Base-by-base conservation (phyloP, 805 yeast genomes). In the Suhomyces xylopsoci region DNA sequence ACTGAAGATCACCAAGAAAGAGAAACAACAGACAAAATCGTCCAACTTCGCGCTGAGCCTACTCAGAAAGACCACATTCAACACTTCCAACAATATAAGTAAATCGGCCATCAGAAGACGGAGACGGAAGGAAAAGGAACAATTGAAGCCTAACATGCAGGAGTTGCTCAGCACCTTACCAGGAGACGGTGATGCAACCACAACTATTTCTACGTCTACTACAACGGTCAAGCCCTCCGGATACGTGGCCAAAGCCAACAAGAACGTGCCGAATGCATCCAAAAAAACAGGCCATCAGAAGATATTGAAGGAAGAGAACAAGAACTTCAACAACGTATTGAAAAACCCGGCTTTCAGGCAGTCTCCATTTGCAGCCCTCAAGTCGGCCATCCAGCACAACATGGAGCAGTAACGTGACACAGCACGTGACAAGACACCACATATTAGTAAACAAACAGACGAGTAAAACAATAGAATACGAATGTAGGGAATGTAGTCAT, bases 71-170 rank as follows among this genome's bases (percentile, higher is more conserved):
- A 64, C 60, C 19, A 64, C 72, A 12, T 62, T 66, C 53, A 70
- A 69, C 48, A 62, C 76, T 52, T 61, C 75, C 61, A 61, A 74
- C 15, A 80, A 81, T 20, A 76, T 88, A 43, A 84, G 90, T 19
- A 88, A 87, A 63, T 83, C 90, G 5, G 74, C 90, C 0, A 55
- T 79, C 3, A 78, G 90, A 62, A 78, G 90, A 58, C 84, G 85
- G 60, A 81, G 88, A 57, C 74, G 81, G 57, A 81, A 78, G 59
- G 74, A 77, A 47, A 81, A 79, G 59, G 87, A 86, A 52, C 81
- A 84, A 58, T 70, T 88, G 54, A 81, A 81, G 59, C 90, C 92
- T 4, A 79, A 83, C 60, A 78, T 88, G 81, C 74, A 78, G 50
- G 94, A 88, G 58, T 67, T 88, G 45, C 70, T 84, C 51, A 72